A percentile compares a stretch with the other conserved stretches of the same genome.
Evolutionary conservation across 805 yeast species (phyloP).

Genomic region (Candida hispaniensis): DNA sequence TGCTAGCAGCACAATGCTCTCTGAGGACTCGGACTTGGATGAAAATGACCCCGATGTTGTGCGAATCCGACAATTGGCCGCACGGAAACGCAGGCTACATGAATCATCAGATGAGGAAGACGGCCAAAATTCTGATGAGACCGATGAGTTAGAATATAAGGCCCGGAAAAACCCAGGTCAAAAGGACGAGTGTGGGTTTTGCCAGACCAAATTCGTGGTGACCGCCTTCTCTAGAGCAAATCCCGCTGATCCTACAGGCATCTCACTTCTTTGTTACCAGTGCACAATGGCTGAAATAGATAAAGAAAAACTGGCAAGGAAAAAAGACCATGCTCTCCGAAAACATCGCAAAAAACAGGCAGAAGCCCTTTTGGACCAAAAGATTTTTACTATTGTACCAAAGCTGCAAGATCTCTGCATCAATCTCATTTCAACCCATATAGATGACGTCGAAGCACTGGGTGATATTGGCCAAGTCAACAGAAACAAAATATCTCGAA

Average conservation of each 20-base stretch:
- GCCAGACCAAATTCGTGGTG: conserved; percentile 48
- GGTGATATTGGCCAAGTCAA: conserved; percentile 80
- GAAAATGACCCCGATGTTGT: conserved; percentile 11
- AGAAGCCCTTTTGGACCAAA: conserved; percentile 67
- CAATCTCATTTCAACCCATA: conserved; percentile 49
- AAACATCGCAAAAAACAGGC: conserved; percentile 72
- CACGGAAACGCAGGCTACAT: conserved; percentile 12
- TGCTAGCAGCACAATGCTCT: too few relatives aligned
- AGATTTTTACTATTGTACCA: conserved; percentile 50
- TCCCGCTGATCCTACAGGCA: conserved; percentile 38
- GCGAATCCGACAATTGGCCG: conserved; percentile 20
- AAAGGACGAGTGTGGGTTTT: conserved; percentile 38
- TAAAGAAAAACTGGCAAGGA: conserved; percentile 37
- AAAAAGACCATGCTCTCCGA: conserved; percentile 48
- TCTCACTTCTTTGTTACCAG: conserved; percentile 51
- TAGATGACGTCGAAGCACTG: conserved; percentile 63
- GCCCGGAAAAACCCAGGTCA: conserved; percentile 18
- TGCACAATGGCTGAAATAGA: conserved; percentile 30
- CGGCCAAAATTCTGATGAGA: conserved; percentile 23
- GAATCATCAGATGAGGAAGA: conserved; percentile 20
- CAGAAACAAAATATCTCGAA: conserved; percentile 58
- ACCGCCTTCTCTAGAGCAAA: conserved; percentile 53
- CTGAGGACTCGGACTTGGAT: too few relatives aligned
- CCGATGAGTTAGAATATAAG: conserved; percentile 22
- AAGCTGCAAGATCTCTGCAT: conserved; percentile 73